A percentile compares a stretch with the other conserved stretches of the same genome.
Conservation (phyloP, 352 stramenopile species). For the Phytophthora citricola region DNA sequence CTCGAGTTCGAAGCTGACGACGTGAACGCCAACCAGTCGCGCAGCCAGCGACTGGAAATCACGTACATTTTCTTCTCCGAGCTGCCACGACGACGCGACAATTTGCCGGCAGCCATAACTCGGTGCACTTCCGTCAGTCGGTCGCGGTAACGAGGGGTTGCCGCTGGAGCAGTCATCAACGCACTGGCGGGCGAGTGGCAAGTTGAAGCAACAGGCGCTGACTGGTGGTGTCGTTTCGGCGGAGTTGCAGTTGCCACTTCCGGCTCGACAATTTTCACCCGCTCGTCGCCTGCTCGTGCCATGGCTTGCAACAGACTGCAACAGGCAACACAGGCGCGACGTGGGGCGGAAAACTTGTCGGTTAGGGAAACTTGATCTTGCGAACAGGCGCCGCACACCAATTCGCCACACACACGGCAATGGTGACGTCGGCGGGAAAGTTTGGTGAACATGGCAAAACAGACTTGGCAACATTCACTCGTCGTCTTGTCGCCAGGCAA, state of each 20-base stretch:
- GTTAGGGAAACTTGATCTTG: constrained; percentile 64
- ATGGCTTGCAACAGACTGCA: constrained; percentile 67
- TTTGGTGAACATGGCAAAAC: constrained; percentile 76
- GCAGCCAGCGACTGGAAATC: constrained; percentile 66
- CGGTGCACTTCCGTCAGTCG: constrained; percentile 70
- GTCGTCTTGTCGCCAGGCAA: constrained; percentile 69
- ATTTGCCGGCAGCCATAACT: constrained; percentile 70
- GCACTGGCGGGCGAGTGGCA: constrained; percentile 26
- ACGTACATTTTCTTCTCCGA: constrained; percentile 64
- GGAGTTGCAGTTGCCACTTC: constrained; percentile 22
- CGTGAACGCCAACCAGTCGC: constrained; percentile 73
- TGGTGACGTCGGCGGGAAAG: constrained; percentile 79
- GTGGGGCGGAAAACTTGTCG: constrained; percentile 56
- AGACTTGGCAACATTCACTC: constrained; percentile 72
- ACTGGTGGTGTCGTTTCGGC: constrained; percentile 23
- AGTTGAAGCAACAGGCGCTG: constrained; percentile 16
- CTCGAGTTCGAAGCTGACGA: constrained; percentile 35
- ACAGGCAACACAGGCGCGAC: constrained; percentile 69
- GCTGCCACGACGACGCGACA: constrained; percentile 56
- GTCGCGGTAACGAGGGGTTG: constrained; percentile 62
- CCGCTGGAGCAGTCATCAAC: constrained; percentile 16
- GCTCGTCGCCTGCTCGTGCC: constrained; percentile 50
- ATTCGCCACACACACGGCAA: constrained; percentile 79
- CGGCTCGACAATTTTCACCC: constrained; percentile 49
- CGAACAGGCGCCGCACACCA: constrained; percentile 81